phyloP scores from a whole-genome alignment of 2,329 filamentous ascomycete genomes.

The Exophiala sp. region DNA sequence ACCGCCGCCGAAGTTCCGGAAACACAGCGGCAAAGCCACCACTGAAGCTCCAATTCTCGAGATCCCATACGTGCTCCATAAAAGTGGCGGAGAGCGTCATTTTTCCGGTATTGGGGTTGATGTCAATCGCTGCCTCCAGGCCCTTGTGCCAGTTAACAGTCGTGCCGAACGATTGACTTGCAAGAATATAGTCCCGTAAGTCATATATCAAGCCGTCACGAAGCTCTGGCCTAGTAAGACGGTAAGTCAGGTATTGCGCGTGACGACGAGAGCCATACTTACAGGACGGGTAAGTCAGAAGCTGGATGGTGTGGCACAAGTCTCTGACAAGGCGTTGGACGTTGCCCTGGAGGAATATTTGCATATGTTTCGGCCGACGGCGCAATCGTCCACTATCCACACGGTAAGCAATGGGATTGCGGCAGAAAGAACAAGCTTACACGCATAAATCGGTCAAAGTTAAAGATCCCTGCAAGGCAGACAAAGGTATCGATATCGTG shows the following conservation, averaged over 20 bases:
- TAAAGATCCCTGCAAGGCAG: neutral
- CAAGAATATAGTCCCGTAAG: neutral
- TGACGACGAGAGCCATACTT: neutral
- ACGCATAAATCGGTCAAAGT: conserved; percentile 1
- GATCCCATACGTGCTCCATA: neutral
- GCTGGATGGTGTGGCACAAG: conserved; percentile 1
- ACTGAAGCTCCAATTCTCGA: conserved; percentile 1
- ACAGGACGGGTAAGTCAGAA: neutral
- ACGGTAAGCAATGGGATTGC: neutral
- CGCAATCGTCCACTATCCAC: neutral
- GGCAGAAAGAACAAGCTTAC: neutral
- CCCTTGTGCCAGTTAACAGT: neutral
- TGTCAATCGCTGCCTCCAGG: neutral
- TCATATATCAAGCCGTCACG: conserved; percentile 1
- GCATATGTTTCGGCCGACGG: neutral
- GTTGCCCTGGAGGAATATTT: neutral
- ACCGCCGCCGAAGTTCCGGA: conserved; percentile 24
- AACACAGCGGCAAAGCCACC: conserved; percentile 29
- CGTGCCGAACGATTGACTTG: neutral
- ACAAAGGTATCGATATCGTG: neutral
- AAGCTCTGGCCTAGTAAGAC: neutral
- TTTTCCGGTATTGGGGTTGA: neutral
- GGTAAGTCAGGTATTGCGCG: neutral
- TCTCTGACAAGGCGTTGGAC: neutral
- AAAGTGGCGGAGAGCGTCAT: neutral